A percentile compares a stretch with the other conserved stretches of the same genome.
Evolutionary conservation across 2,329 filamentous ascomycete species (phyloP).

Genomic region (Aulographum hederae): DNA sequence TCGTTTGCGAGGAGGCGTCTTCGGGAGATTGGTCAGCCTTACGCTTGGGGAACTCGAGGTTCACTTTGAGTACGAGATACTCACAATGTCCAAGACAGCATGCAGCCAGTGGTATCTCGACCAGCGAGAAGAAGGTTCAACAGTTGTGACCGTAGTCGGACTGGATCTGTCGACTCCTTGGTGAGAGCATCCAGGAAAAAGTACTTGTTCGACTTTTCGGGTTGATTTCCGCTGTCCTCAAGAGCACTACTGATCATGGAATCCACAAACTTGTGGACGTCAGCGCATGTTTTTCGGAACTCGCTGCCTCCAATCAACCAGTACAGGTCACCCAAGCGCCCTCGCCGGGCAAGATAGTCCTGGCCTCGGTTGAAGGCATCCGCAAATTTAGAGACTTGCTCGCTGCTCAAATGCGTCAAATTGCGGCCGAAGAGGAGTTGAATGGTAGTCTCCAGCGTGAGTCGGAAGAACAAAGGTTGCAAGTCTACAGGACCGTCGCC

Average conservation of each 20-base stretch:
- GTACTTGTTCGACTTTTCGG: constrained; percentile 1
- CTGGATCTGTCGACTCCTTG: not conserved
- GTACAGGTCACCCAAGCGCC: not conserved
- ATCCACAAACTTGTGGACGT: too few species aligned
- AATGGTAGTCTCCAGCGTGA: constrained; percentile 49
- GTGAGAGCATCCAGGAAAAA: constrained; percentile 2
- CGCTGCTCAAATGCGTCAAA: not conserved
- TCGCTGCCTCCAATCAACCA: too few species aligned
- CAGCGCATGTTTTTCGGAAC: too few species aligned
- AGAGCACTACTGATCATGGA: too few species aligned
- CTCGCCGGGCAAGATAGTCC: not conserved
- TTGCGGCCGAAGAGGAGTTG: constrained; percentile 46
- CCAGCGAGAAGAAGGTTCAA: constrained; percentile 3
- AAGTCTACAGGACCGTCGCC: constrained; percentile 35
- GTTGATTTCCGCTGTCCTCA: too few species aligned
- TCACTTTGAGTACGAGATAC: not conserved
- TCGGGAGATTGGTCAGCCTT: not conserved
- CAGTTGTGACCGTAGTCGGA: constrained; percentile 3
- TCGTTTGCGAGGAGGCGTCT: not conserved
- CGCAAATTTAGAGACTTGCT: not conserved
- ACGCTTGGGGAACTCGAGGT: too few species aligned
- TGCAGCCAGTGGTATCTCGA: not conserved
- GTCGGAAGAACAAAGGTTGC: constrained; percentile 42
- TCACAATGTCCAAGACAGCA: constrained; percentile 1
- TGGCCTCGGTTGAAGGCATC: not conserved